Evolutionary conservation across 1,139 yeast genomes (phyloP).

Genomic region (Sugiyamaella neomexicana): DNA sequence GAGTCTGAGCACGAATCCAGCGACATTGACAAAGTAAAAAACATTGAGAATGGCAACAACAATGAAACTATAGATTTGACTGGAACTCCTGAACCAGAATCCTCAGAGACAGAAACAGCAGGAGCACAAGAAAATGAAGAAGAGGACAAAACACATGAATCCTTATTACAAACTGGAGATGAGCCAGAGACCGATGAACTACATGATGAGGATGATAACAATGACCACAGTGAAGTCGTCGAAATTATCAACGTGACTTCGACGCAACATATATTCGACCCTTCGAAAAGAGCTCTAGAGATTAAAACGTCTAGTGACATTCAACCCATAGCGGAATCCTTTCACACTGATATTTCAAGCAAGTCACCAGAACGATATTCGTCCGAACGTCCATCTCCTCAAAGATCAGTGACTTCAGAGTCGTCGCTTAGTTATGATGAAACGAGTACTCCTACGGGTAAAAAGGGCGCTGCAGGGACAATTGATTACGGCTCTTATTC

Average conservation of each 20-base stretch:
- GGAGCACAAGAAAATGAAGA: background rate
- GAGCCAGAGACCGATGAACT: slow-evolving; percentile 5
- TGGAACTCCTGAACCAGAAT: background rate
- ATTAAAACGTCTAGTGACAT: background rate
- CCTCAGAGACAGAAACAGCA: background rate
- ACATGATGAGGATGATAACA: slow-evolving; percentile 1
- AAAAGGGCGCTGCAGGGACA: slow-evolving; percentile 23
- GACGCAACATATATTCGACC: slow-evolving; percentile 3
- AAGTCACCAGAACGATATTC: background rate
- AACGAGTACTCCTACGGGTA: background rate
- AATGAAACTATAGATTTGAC: slow-evolving; percentile 9
- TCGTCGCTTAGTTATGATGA: background rate
- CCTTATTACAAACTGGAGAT: background rate
- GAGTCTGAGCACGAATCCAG: too few relatives aligned
- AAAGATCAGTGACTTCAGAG: slow-evolving; percentile 4
- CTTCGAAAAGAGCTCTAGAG: background rate
- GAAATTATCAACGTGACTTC: slow-evolving; percentile 1
- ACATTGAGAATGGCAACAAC: background rate
- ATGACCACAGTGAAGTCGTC: slow-evolving; percentile 9
- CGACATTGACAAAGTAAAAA: background rate
- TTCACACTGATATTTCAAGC: background rate
- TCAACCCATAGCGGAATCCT: background rate
- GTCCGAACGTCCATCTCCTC: slow-evolving; percentile 4
- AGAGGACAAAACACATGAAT: background rate
- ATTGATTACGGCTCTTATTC: slow-evolving; percentile 24